Base-by-base conservation (phyloP, 1,139 yeast genomes). In the Yamadazyma aaseri region DNA sequence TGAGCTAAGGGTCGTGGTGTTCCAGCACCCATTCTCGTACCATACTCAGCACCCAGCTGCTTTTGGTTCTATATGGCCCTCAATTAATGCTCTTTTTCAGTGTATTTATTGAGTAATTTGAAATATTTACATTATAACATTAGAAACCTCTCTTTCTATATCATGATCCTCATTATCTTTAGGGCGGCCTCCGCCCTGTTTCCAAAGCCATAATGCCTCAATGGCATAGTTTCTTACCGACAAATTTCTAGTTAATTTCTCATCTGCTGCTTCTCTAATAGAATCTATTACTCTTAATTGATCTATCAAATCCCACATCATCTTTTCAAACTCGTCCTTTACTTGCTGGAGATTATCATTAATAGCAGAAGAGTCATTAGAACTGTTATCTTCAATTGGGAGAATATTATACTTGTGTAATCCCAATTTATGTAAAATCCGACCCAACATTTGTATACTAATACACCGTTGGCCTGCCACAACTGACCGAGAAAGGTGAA, bases 201-300 rank as follows among this genome's bases (percentile, higher is more conserved):
- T 81, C 92, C 95, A 87, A 34, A 90, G 65, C 97, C 97, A 92
- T 28, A 92, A 69, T 0, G 97, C 97, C 46, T 92, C 98, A 15
- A 86, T 73, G 1, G 97, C 96, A 52, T 89, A 86, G 45, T 79
- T 85, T 43, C 89, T 68, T 3, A 90, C 90, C 18, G 92, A 85
- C 28, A 90, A 44, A 53, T 86, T 86, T 17, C 63, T 66, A 1
- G 92, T 81, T 32, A 62, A 65, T 9, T 58, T 56, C 38, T 86
- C 96, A 47, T 83, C 84, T 0, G 95, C 76, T 7, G 92, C 87
- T 38, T 82, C 85, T 28, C 78, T 67, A 20, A 92, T 57, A 1
- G 87, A 68, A 15, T 86, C 92, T n/a, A 86, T 61, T 11, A 90
- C 71, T 36, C 84, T 64, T 34, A 82, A 62, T 38, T 79, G 73